These are phyloP conservation scores for Xylaria palmicola DNA, from an alignment of 495 filamentous ascomycete genomes.

Conservation along the genomic window DNA sequence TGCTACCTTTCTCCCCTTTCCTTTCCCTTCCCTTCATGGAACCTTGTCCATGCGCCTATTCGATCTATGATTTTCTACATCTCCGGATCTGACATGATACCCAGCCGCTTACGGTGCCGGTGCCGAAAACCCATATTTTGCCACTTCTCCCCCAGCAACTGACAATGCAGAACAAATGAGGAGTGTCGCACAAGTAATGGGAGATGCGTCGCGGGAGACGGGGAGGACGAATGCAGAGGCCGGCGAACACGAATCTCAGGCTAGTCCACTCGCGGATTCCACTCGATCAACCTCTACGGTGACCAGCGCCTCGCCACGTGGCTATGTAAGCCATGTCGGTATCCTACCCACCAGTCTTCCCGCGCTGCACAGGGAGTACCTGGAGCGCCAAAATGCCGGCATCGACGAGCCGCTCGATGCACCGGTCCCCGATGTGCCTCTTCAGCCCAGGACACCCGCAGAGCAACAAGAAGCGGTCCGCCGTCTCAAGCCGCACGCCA, in stretches of 20 bases:
- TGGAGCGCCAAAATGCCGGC: constrained; percentile 66
- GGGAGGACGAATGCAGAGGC: constrained; percentile 5
- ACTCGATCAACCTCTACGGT: constrained; percentile 45
- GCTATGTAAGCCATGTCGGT: constrained; percentile 76
- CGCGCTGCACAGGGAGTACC: constrained; percentile 83
- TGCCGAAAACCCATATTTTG: constrained; percentile 37
- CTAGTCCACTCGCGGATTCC: constrained; percentile 35
- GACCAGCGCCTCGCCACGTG: constrained; percentile 46
- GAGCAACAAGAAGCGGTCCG: constrained; percentile 74
- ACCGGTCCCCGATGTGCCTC: constrained; percentile 48
- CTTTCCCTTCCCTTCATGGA: background rate
- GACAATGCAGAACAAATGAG: constrained; percentile 32
- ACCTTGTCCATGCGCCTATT: background rate
- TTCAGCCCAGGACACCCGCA: constrained; percentile 59
- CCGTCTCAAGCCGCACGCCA: constrained; percentile 76
- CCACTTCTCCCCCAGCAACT: constrained; percentile 35
- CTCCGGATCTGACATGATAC: background rate
- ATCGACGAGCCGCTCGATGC: constrained; percentile 37
- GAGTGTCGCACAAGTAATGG: constrained; percentile 24
- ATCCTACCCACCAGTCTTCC: constrained; percentile 88
- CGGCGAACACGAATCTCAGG: constrained; percentile 24
- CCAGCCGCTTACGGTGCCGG: constrained; percentile 34
- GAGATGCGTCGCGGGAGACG: constrained; percentile 11
- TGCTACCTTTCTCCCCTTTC: background rate
- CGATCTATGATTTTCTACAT: background rate